Evolutionary conservation across 495 filamentous ascomycete genomes (phyloP).

Genomic region (Hypoxylon lenormandii): DNA sequence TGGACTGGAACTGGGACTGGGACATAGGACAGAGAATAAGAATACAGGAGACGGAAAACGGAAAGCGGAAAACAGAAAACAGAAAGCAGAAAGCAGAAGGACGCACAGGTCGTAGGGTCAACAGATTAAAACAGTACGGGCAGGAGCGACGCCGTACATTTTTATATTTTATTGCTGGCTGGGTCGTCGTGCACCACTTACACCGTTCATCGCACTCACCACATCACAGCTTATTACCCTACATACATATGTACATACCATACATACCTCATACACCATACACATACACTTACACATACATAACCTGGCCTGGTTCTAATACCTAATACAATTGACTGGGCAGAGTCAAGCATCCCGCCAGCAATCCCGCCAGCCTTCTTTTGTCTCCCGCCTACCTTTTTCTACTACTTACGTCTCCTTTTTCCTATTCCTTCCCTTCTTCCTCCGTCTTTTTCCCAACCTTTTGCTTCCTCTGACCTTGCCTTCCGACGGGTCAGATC

Average conservation of each 20-base stretch:
- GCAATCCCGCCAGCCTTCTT: constrained; percentile 7
- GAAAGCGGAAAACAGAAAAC: too few relatives aligned
- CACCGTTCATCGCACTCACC: constrained; percentile 1
- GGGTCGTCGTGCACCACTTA: too few relatives aligned
- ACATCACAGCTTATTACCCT: background rate
- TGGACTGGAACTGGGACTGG: too few relatives aligned
- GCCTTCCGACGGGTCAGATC: background rate
- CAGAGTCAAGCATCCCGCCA: background rate
- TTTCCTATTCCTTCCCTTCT: background rate
- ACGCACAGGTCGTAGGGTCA: background rate
- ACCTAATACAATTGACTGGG: too few relatives aligned
- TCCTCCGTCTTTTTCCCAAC: constrained; percentile 1
- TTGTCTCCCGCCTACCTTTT: constrained; percentile 1
- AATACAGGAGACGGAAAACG: too few relatives aligned
- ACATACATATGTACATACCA: too few relatives aligned
- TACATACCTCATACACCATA: too few relatives aligned
- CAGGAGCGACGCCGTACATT: background rate
- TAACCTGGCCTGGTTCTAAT: too few relatives aligned
- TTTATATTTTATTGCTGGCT: background rate
- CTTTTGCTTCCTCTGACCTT: constrained; percentile 1
- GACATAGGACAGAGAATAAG: too few relatives aligned
- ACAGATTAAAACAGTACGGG: background rate
- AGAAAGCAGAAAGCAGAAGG: too few relatives aligned
- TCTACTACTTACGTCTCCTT: too few relatives aligned
- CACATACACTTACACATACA: too few relatives aligned